Base-by-base conservation (phyloP, 1,284 basidiomycete species). In the Pseudomicrostroma phylloplanum region DNA sequence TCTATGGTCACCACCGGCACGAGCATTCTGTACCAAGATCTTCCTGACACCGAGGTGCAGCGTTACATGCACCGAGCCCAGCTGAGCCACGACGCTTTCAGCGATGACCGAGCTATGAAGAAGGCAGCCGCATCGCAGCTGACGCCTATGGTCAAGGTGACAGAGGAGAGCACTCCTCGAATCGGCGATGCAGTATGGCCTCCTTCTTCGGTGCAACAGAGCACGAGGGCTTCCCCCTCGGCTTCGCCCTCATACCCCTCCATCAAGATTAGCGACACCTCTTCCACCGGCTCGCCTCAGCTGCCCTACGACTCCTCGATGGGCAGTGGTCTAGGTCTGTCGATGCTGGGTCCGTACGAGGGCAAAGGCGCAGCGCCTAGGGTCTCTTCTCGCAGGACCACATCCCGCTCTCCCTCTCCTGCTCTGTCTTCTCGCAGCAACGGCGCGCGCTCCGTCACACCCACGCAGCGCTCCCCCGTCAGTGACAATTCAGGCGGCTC, bases 1-100 rank as follows among this genome's bases (percentile, higher is more conserved):
- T 21, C 51, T 8, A 54, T 54, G 15, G 51, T 25, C 51, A 54
- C 51, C 6, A 54, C 51, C 6, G 51, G 51, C 6, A 54, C 51
- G 8, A 23, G 21, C 13, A 54, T 54, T 26, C 25, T 54, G 8
- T 19, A 54, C 21, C 21, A 23, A 8, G 51, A 25, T 13, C 4
- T 21, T 6, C 21, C 51, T 15, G 13, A 54, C 51, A 25, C 19
- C 21, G 25, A 54, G 21, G 51, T 15, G 26, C 21, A 25, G 15
- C 51, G 25, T 7, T 54, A 54, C 51, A 25, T 26, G 17, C 51
- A 54, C 13, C 51, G 21, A 2, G 51, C 51, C 13, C 51, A 54
- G 21, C 25, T 54, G 3, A 54, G 51, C 51, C 21, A 54, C 13
- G 51, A 26, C 6, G 51, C 51, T 15, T 54, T 54, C 25, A 25